Evolutionary conservation across 179 eudicot genomes (phyloP), one percentile per base, ranked within the genome.

Genomic region (Spergularia azorica): DNA sequence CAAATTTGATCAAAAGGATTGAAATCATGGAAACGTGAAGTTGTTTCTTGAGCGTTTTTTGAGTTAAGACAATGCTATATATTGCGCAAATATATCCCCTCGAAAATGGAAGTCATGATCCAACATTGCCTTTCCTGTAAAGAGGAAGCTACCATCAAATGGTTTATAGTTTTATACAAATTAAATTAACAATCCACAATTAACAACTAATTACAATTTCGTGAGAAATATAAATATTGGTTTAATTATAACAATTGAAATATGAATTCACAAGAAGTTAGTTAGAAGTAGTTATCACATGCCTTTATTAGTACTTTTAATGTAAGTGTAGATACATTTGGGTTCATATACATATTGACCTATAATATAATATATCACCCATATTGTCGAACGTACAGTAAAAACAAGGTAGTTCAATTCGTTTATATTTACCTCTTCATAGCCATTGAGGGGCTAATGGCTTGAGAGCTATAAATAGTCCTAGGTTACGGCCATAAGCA

Each of bases 121-220:
- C 51, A 57, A 59, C 39, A 21, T 61, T 39, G 52, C 61, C 67
- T 60, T 60, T 65, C 71, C 65, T 61, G 70, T 4, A 61, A 17
- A 48, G 8, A 39, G 11, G 10, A 10, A 68, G 20, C 46, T 21
- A 50, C 4, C 12, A 12, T 51, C 8, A 69, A 54, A 50, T 52
- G 17, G 5, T 15, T 21, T 60, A 59, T 11, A 59, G 26, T 5
- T 6, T 16, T 5, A 20, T n/a, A 60, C 13, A 32, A 11, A 62
- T 13, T 11, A 38, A 61, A 32, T 26, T 8, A 14, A 9, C 5
- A 59, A 6, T 17, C 0, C 6, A 10, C 17, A 59, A 7, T 21
- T 0, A 6, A 59, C 63, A 59, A 16, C 16, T 14, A 57, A 16
- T 57, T 17, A 14, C 20, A 15, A 17, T 17, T 17, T 5, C 26